Evolutionary conservation across 2,329 filamentous ascomycete species (phyloP).

Genomic region (Lecanicillium sp.): DNA sequence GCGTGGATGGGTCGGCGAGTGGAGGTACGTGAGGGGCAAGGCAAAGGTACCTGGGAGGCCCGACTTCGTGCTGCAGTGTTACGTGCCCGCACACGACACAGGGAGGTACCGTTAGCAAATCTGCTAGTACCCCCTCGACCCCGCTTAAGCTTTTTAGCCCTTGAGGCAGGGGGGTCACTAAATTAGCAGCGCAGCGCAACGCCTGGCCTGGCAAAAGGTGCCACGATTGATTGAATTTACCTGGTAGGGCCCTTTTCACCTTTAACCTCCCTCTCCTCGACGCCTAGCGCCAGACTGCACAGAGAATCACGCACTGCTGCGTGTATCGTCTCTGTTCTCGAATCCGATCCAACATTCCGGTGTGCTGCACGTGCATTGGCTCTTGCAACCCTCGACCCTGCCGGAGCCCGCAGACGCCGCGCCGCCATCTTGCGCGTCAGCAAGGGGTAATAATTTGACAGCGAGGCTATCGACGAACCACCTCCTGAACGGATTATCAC

Average conservation of each 20-base stretch:
- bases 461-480: background rate
- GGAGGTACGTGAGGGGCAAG: conserved; percentile 8
- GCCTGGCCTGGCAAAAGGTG: conserved; percentile 10
- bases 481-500: conserved; percentile 34
- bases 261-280: conserved; percentile 5
- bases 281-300: background rate
- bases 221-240: conserved; percentile 11
- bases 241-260: background rate
- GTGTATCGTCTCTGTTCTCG: background rate
- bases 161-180: background rate
- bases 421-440: conserved; percentile 11
- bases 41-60: background rate
- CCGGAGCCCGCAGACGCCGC: conserved; percentile 1
- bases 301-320: conserved; percentile 1
- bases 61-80: background rate
- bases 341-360: background rate
- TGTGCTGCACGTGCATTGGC: background rate
- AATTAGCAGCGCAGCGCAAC: conserved; percentile 6
- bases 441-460: conserved; percentile 10
- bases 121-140: background rate
- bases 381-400: background rate
- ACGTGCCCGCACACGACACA: too few relatives aligned
- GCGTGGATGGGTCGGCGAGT: background rate
- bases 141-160: conserved; percentile 1
- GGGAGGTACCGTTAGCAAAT: conserved; percentile 3